Evolutionary conservation across 257 asterid species (phyloP).

Genomic region (Ilex asprella): DNA sequence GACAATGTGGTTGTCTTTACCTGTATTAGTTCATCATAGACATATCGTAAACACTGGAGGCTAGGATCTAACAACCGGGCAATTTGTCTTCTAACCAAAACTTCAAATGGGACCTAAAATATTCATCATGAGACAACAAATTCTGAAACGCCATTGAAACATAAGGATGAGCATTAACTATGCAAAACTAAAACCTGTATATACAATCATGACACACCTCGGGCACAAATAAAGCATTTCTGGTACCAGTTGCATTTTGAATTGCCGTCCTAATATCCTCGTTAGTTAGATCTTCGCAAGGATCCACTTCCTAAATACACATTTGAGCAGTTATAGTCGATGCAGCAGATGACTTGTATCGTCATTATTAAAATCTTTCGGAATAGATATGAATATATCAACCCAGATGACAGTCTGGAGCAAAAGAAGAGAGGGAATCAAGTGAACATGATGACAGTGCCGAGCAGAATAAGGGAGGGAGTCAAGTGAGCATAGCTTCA

Average conservation of each 20-base stretch:
- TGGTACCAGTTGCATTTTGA: neutral
- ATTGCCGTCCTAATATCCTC: neutral
- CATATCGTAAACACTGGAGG: neutral
- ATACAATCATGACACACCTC: neutral
- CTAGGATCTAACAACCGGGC: neutral
- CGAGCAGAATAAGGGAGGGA: no score
- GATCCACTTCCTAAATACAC: neutral
- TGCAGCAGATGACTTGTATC: neutral
- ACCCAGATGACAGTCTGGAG: neutral
- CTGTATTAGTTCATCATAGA: neutral
- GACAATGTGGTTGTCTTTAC: neutral
- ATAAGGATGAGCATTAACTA: neutral
- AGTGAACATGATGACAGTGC: no score
- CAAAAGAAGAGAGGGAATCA: neutral
- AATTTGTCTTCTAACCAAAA: neutral
- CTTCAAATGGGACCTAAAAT: neutral
- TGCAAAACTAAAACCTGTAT: neutral
- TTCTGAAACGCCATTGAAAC: neutral
- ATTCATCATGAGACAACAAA: neutral
- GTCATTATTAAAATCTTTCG: no score
- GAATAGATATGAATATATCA: neutral
- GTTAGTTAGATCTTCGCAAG: neutral
- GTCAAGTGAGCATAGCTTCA: no score
- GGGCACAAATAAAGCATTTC: neutral
- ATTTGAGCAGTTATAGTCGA: neutral